These are phyloP conservation scores for Wallemia hederae DNA, from an alignment of 1,284 basidiomycete genomes.

Conservation along the genomic window DNA sequence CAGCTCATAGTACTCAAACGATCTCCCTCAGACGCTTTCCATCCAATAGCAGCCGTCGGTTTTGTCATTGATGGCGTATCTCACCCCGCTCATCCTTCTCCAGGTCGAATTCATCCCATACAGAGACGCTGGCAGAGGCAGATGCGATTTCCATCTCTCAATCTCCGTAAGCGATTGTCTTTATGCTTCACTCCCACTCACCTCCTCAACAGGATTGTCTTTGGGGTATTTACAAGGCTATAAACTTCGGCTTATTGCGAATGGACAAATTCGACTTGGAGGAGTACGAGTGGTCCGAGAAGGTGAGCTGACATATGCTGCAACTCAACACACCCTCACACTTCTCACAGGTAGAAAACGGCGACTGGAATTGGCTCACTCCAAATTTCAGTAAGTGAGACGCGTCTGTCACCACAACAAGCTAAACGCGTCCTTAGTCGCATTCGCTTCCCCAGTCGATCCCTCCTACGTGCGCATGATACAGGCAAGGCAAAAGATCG, in stretches of 20 bases:
- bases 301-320: constrained; percentile 28
- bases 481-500: constrained; percentile 14
- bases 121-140: constrained; percentile 76
- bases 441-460: constrained; percentile 82
- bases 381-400: constrained; percentile 31
- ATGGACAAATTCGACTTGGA: constrained; percentile 57
- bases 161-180: constrained; percentile 27
- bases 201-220: constrained; percentile 33
- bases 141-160: constrained; percentile 68
- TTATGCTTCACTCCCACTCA: neutral
- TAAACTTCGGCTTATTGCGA: constrained; percentile 61
- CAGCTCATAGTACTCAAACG: constrained; percentile 80
- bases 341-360: constrained; percentile 24
- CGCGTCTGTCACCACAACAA: constrained; percentile 10
- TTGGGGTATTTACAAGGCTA: constrained; percentile 84
- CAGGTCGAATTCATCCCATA: constrained; percentile 67
- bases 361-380: constrained; percentile 92
- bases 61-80: constrained; percentile 5
- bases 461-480: constrained; percentile 11
- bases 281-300: constrained; percentile 79
- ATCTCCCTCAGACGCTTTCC: constrained; percentile 81
- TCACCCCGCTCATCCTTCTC: neutral
- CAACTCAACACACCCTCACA: neutral
- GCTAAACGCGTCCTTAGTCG: constrained; percentile 21
- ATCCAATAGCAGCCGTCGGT: constrained; percentile 43